Evolutionary conservation across 257 asterid species (phyloP).

Genomic region (Solanum paucissectum): DNA sequence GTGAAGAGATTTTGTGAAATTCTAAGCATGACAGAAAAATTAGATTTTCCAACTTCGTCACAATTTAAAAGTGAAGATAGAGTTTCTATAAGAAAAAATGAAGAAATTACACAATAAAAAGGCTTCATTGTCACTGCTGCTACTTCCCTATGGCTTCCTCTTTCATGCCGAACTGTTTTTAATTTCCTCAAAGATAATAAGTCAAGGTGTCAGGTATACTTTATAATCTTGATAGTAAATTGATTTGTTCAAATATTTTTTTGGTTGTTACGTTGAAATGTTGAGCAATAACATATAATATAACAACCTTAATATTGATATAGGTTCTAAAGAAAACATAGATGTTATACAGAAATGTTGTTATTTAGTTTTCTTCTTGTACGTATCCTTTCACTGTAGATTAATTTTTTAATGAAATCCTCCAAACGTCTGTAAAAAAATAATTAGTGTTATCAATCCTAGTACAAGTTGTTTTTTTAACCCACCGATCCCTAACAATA

Average conservation of each 20-base stretch:
- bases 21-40: constrained; percentile 32
- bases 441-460: background rate
- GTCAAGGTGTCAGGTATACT: background rate
- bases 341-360: background rate
- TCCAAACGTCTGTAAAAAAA: background rate
- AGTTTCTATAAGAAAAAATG: constrained; percentile 25
- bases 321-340: too few relatives aligned
- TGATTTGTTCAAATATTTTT: too few relatives aligned
- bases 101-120: constrained; percentile 20
- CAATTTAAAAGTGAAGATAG: constrained; percentile 31
- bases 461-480: background rate
- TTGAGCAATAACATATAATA: too few relatives aligned
- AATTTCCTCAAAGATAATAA: constrained; percentile 45
- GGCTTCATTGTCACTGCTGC: constrained; percentile 43
- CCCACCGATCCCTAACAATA: too few relatives aligned
- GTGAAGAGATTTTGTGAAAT: constrained; percentile 36
- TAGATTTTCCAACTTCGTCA: constrained; percentile 24
- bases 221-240: too few relatives aligned
- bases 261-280: too few relatives aligned
- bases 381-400: background rate
- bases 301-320: too few relatives aligned
- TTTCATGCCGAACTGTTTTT: constrained; percentile 24
- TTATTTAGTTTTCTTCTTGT: too few relatives aligned
- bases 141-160: constrained; percentile 54
- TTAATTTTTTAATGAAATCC: too few relatives aligned